Conservation (phyloP, 2,329 filamentous ascomycete genomes). For the Bipolaris oryzae region DNA sequence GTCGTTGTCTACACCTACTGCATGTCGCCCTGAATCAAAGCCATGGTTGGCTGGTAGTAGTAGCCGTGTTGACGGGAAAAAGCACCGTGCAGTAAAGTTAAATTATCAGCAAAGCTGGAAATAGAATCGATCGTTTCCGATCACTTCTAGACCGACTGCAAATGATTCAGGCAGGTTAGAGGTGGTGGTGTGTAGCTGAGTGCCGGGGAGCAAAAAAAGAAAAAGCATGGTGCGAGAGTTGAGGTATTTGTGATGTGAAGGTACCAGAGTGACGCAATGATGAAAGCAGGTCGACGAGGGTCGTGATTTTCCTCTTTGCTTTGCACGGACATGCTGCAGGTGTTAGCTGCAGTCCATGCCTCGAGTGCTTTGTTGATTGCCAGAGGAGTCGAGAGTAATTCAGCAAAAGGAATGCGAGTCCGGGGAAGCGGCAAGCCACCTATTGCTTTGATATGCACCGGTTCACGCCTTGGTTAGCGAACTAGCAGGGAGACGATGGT, state of each 20-base stretch:
- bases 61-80: background rate
- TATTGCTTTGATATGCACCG: background rate
- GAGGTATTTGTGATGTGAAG: background rate
- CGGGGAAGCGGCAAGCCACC: conserved; percentile 2
- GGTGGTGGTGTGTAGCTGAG: background rate
- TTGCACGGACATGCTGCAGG: background rate
- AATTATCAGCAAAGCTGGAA: background rate
- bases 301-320: background rate
- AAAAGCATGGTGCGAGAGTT: background rate
- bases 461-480: background rate
- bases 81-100: background rate
- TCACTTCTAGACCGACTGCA: background rate
- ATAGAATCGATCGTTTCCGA: background rate
- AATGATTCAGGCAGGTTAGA: background rate
- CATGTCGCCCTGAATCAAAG: background rate
- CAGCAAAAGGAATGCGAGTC: conserved; percentile 2
- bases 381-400: background rate
- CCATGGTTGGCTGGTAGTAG: background rate
- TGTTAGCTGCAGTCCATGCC: background rate
- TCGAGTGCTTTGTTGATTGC: background rate
- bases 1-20: no score
- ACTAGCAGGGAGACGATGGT: background rate
- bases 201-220: background rate
- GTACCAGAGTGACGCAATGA: background rate
- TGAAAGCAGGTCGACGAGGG: background rate